Conservation (phyloP, 2,329 filamentous ascomycete species). For the Cytospora piceae region DNA sequence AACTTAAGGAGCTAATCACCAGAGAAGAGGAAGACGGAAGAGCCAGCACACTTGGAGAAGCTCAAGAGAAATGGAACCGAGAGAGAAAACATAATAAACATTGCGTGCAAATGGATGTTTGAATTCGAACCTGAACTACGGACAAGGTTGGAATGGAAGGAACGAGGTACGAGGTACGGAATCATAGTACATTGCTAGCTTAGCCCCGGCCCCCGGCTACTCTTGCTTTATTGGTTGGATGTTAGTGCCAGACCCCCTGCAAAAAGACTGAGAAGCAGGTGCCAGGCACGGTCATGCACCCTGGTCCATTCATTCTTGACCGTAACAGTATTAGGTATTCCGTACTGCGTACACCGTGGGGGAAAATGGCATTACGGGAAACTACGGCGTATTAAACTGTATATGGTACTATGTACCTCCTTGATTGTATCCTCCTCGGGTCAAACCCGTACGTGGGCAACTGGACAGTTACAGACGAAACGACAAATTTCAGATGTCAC, state of each 20-base stretch:
- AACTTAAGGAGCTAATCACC: slow-evolving; percentile 19
- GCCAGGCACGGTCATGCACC: slow-evolving; percentile 4
- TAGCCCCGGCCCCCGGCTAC: slow-evolving; percentile 1
- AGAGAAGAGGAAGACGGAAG: slow-evolving; percentile 17
- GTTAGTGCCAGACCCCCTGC: slow-evolving; percentile 1
- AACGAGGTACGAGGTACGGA: slow-evolving; percentile 25
- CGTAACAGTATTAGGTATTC: not conserved
- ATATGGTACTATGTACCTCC: not conserved
- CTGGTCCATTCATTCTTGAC: not conserved
- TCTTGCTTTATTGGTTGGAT: not conserved
- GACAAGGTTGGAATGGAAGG: slow-evolving; percentile 21
- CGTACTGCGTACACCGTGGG: not conserved
- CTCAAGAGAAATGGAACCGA: slow-evolving; percentile 17
- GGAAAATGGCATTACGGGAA: not conserved
- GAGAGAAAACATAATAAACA: slow-evolving; percentile 4
- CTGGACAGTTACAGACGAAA: not conserved
- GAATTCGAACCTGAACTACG: slow-evolving; percentile 21
- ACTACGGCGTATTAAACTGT: not conserved
- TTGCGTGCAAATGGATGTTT: not conserved
- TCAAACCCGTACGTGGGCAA: too few species aligned
- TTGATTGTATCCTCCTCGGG: not conserved
- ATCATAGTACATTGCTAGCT: slow-evolving; percentile 10
- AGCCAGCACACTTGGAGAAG: slow-evolving; percentile 12
- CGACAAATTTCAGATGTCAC: not conserved
- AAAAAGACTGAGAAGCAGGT: not conserved